Conservation (phyloP, 805 yeast species). For the Ogataea henricii region DNA sequence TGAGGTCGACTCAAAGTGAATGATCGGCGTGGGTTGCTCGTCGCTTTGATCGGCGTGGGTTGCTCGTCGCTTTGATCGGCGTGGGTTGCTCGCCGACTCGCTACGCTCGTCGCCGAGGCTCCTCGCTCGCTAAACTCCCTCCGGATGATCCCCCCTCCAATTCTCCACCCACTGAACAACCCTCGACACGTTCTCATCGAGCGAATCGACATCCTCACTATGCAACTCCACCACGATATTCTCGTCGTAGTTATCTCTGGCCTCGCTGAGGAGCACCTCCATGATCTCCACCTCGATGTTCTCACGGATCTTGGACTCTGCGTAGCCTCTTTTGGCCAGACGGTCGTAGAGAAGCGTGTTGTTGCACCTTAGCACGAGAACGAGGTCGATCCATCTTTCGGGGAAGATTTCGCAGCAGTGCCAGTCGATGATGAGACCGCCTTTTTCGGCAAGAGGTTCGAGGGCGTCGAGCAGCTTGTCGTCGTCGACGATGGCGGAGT, state of each 20-base stretch:
- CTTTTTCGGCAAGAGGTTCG: slow-evolving; percentile 75
- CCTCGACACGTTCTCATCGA: slow-evolving; percentile 82
- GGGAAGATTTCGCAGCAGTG: slow-evolving; percentile 97
- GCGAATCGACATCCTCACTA: slow-evolving; percentile 71
- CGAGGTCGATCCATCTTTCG: slow-evolving; percentile 87
- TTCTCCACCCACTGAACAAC: slow-evolving; percentile 70
- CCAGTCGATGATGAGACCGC: slow-evolving; percentile 96
- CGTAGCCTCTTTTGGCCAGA: slow-evolving; percentile 72
- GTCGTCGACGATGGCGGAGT: slow-evolving; percentile 89
- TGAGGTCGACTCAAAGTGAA: too few species aligned
- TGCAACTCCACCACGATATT: slow-evolving; percentile 80
- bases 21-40: too few species aligned
- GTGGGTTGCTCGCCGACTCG: too few species aligned
- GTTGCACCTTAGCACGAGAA: slow-evolving; percentile 82
- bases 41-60: too few species aligned
- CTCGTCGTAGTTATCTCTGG: slow-evolving; percentile 75
- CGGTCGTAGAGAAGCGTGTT: slow-evolving; percentile 74
- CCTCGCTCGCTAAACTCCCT: slow-evolving; percentile 47
- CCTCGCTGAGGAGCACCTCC: slow-evolving; percentile 88
- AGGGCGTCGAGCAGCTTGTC: slow-evolving; percentile 81
- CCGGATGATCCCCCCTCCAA: slow-evolving; percentile 71
- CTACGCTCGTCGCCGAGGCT: not conserved
- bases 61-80: too few species aligned
- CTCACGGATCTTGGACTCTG: slow-evolving; percentile 80
- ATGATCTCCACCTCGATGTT: slow-evolving; percentile 96